Percentiles rank a stretch among this genome's conserved stretches.
Conservation (phyloP, 1,284 basidiomycete genomes). For the Irpex sp. region DNA sequence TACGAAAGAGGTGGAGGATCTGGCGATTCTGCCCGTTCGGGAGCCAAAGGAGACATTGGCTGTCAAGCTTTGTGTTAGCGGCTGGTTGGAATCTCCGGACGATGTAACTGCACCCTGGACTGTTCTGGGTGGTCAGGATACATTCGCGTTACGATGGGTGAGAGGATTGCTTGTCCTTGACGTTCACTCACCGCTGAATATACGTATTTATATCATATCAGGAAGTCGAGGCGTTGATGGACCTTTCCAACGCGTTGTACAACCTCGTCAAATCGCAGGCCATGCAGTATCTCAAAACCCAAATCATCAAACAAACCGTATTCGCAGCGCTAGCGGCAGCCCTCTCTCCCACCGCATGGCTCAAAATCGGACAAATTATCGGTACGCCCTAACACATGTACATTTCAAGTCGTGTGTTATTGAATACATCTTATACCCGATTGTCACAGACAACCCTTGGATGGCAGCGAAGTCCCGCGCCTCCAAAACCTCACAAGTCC, state of each 20-base stretch:
- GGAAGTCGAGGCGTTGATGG: slow-evolving; percentile 54
- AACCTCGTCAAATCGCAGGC: slow-evolving; percentile 45
- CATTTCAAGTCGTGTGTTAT: not conserved
- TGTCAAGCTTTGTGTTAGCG: slow-evolving; percentile 53
- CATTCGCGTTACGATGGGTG: slow-evolving; percentile 58
- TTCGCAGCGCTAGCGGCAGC: slow-evolving; percentile 47
- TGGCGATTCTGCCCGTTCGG: slow-evolving; percentile 46
- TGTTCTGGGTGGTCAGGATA: slow-evolving; percentile 49
- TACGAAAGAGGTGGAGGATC: slow-evolving; percentile 50
- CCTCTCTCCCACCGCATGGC: slow-evolving; percentile 48
- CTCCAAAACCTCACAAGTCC: slow-evolving; percentile 51
- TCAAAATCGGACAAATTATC: slow-evolving; percentile 53
- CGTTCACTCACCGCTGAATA: not conserved
- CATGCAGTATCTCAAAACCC: slow-evolving; percentile 45
- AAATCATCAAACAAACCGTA: slow-evolving; percentile 49
- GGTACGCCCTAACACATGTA: slow-evolving; percentile 30
- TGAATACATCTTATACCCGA: not conserved
- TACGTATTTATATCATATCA: slow-evolving; percentile 17
- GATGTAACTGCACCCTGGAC: slow-evolving; percentile 55
- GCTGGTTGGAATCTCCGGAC: slow-evolving; percentile 43
- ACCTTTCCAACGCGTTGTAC: slow-evolving; percentile 45
- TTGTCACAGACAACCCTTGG: slow-evolving; percentile 52
- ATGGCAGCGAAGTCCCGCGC: slow-evolving; percentile 51
- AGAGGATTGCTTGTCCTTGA: slow-evolving; percentile 11
- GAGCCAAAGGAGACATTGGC: slow-evolving; percentile 43